Evolutionary conservation across 495 filamentous ascomycete species (phyloP).

Genomic region (Daldinia grandis): DNA sequence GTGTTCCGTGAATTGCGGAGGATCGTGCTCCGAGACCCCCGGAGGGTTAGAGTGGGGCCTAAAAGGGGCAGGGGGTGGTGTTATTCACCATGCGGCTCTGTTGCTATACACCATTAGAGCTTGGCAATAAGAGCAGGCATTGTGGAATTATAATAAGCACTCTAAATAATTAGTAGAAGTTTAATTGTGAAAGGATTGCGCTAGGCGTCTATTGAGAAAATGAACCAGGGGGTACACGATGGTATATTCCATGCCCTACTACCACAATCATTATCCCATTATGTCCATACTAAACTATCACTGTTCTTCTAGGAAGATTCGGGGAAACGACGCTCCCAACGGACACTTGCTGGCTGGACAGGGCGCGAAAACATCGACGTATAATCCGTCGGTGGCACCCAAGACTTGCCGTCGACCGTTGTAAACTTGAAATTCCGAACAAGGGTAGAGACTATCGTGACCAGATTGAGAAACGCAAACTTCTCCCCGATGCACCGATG

Average conservation of each 20-base stretch:
- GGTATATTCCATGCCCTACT: too few species aligned
- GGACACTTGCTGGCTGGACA: not conserved
- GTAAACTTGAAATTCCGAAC: not conserved
- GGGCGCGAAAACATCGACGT: not conserved
- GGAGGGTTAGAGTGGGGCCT: constrained; percentile 9
- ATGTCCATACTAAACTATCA: not conserved
- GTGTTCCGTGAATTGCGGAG: constrained; percentile 27
- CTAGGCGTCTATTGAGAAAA: too few species aligned
- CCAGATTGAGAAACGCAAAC: not conserved
- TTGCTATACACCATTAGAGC: not conserved
- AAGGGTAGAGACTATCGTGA: not conserved
- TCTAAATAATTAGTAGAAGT: too few species aligned
- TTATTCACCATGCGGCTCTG: constrained; percentile 2
- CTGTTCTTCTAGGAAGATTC: not conserved
- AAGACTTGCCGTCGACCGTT: not conserved
- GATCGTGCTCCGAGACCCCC: constrained; percentile 18
- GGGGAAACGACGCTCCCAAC: not conserved
- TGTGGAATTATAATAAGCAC: too few species aligned
- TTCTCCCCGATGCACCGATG: not conserved
- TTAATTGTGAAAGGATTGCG: too few species aligned
- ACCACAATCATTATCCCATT: too few species aligned
- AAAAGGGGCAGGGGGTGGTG: constrained; percentile 1
- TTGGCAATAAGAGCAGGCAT: too few species aligned
- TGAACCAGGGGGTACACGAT: too few species aligned
- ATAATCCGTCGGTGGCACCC: not conserved